phyloP scores from a whole-genome alignment of 1,284 basidiomycete species.

The Moesziomyces antarcticus region DNA sequence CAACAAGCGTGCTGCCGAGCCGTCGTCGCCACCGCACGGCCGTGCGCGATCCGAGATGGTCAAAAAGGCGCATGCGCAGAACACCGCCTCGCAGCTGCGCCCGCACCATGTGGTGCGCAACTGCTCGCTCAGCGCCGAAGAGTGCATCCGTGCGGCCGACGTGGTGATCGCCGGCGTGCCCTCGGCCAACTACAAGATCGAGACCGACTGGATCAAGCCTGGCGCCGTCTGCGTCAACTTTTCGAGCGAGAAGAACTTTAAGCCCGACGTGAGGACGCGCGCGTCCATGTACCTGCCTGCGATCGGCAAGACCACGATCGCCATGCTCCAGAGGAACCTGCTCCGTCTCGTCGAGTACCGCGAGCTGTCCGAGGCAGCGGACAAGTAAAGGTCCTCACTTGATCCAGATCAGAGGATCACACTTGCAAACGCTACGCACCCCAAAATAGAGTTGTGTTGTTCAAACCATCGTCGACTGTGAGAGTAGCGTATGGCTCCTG shows the following conservation, averaged over 20 bases:
- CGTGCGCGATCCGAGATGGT: slow-evolving; percentile 54
- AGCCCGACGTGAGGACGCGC: slow-evolving; percentile 89
- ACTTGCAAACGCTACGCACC: background rate
- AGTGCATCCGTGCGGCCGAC: slow-evolving; percentile 59
- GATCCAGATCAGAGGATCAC: too few species aligned
- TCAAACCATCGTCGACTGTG: too few species aligned
- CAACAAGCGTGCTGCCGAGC: slow-evolving; percentile 60
- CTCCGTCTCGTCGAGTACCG: slow-evolving; percentile 68
- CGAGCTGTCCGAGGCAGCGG: slow-evolving; percentile 32
- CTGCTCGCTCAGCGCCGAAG: slow-evolving; percentile 47
- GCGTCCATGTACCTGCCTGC: slow-evolving; percentile 73
- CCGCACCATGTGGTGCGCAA: slow-evolving; percentile 80
- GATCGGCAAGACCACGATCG: slow-evolving; percentile 95
- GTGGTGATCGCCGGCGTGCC: slow-evolving; percentile 65
- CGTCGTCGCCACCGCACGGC: slow-evolving; percentile 19
- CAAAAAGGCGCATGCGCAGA: slow-evolving; percentile 73
- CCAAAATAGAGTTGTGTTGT: slow-evolving; percentile 1
- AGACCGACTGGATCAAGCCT: slow-evolving; percentile 88
- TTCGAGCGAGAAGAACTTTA: slow-evolving; percentile 95
- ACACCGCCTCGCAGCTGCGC: slow-evolving; percentile 57
- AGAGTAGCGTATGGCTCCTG: too few species aligned
- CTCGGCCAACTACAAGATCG: slow-evolving; percentile 85
- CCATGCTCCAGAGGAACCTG: slow-evolving; percentile 95
- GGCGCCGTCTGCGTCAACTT: slow-evolving; percentile 94
- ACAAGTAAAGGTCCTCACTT: background rate